These are phyloP conservation scores for Penicillium sp. DNA, from an alignment of 2,329 filamentous ascomycete species.

Conservation along the genomic window DNA sequence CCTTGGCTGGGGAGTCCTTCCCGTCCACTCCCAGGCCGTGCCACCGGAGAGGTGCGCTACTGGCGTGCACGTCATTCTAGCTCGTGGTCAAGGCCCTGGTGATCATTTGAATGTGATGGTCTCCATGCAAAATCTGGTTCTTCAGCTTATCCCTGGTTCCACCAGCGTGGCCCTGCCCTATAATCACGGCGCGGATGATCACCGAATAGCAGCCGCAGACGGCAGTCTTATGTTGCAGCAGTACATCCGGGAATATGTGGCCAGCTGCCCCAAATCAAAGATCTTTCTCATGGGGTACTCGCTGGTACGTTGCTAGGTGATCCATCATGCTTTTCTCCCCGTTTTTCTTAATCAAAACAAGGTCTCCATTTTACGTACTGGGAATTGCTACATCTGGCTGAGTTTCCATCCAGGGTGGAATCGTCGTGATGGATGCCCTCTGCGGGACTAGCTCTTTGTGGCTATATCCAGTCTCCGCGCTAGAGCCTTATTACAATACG, in stretches of 20 bases:
- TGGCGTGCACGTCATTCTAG: slow-evolving; percentile 21
- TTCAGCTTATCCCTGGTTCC: slow-evolving; percentile 21
- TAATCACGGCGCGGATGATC: slow-evolving; percentile 14
- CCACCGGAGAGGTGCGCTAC: slow-evolving; percentile 16
- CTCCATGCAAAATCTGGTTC: slow-evolving; percentile 19
- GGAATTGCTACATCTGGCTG: background rate
- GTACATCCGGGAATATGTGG: slow-evolving; percentile 19
- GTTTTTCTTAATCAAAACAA: background rate
- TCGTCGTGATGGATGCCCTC: slow-evolving; percentile 22
- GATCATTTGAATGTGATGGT: slow-evolving; percentile 24
- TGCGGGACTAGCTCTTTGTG: slow-evolving; percentile 23
- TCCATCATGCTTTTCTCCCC: background rate
- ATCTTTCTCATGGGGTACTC: slow-evolving; percentile 24
- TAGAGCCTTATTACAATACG: slow-evolving; percentile 13
- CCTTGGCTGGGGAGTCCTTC: background rate
- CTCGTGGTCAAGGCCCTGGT: slow-evolving; percentile 21
- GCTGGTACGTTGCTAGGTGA: slow-evolving; percentile 11
- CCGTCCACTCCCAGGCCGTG: slow-evolving; percentile 11
- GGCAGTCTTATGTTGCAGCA: slow-evolving; percentile 21
- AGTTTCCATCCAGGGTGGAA: slow-evolving; percentile 13
- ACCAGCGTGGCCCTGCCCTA: slow-evolving; percentile 22
- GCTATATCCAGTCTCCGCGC: slow-evolving; percentile 9
- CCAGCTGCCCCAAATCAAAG: slow-evolving; percentile 19
- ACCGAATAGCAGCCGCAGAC: slow-evolving; percentile 14
- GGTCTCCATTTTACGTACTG: background rate